phyloP scores from a whole-genome alignment of 2,329 filamentous ascomycete genomes.

The Plectosphaerella sp. region DNA sequence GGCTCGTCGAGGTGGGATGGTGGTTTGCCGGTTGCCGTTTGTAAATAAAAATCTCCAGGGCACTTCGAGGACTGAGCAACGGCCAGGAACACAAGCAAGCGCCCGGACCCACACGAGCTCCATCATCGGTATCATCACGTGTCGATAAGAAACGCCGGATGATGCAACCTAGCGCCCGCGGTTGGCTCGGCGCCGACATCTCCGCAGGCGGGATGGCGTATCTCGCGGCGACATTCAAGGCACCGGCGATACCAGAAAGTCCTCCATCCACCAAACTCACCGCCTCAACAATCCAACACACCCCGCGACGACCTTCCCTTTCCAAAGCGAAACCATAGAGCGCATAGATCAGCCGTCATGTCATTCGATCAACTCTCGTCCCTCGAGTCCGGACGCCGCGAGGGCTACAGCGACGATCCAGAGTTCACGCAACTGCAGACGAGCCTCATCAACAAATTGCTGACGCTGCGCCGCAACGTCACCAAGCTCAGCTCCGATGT shows the following conservation, averaged over 20 bases:
- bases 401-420: constrained; percentile 80
- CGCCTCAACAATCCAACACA: not conserved
- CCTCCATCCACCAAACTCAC: too few relatives aligned
- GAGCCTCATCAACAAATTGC: constrained; percentile 81
- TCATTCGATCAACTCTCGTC: constrained; percentile 85
- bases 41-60: too few relatives aligned
- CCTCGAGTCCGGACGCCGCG: constrained; percentile 73
- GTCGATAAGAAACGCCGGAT: not conserved
- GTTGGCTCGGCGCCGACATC: not conserved
- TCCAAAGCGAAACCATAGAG: not conserved
- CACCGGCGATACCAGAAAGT: not conserved
- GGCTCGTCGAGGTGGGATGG: too few relatives aligned
- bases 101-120: too few relatives aligned
- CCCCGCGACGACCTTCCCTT: not conserved
- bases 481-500: constrained; percentile 81
- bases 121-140: constrained; percentile 6
- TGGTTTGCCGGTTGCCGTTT: too few relatives aligned
- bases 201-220: constrained; percentile 3
- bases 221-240: not conserved
- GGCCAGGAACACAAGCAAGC: too few relatives aligned
- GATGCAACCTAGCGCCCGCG: not conserved
- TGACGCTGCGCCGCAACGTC: constrained; percentile 84
- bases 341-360: constrained; percentile 48
- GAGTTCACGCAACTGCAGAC: constrained; percentile 83
- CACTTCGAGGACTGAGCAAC: too few relatives aligned